Base-by-base conservation (phyloP, 2,329 filamentous ascomycete species). In the Fusarium mundagurra region DNA sequence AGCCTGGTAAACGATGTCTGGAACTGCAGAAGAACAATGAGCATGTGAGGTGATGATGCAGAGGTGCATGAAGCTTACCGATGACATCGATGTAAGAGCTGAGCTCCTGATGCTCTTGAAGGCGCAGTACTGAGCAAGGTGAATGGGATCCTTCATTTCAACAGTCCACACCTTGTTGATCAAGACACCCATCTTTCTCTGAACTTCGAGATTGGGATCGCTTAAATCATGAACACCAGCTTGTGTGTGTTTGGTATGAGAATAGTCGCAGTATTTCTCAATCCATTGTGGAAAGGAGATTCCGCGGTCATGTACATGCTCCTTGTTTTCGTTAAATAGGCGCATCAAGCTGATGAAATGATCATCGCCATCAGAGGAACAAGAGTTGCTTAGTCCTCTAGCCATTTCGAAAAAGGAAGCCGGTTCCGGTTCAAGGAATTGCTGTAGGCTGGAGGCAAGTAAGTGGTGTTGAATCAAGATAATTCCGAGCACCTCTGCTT, bases 231-330 rank as follows among this genome's bases (percentile, higher is more conserved):
- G 22, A 10, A 13, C 11, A 13, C 5, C 31, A 8, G 31, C 8
- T 34, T 34, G 48, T 5, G 16, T 6, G 13, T 34, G 10, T n/a
- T 50, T 50, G 22, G 11, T 18, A 4, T 50, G 29, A 6, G 47
- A 50, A 2, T 50, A 33, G n/a, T 51, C 31, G 6, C 17, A 14
- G 3, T 24, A 24, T 8, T 20, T 14, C 4, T 16, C 3, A 8
- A 51, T 8, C n/a, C 31, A 51, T 0, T 6, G 3, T 6, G 33
- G 50, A 20, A 27, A 53, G 6, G 13, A 4, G 17, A 27, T 0
- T 13, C 0, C 9, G 20, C 0, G 3, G 10, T n/a, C 20, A 34
- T 5, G 0, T 8, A 18, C 1, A 13, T 12, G 22, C 16, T 24
- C 4, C 9, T 34, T 20, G 17, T 51, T 14, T 14, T 20, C 8